Evolutionary conservation across 2,329 filamentous ascomycete genomes (phyloP).

Genomic region (Dactylellina cionopaga): DNA sequence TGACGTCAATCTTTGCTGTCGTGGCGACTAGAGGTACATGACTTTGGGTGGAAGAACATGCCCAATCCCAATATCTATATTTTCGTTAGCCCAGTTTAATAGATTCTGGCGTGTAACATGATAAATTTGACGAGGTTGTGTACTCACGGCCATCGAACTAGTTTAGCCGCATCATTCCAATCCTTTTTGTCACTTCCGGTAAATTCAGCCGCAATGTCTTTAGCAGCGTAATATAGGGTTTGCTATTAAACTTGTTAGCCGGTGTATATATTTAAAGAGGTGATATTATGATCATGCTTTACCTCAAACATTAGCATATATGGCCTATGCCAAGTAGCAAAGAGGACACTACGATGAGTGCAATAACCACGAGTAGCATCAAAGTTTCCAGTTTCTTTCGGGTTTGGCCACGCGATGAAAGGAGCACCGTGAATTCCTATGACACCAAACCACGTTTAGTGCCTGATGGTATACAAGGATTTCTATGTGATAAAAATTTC

Average conservation of each 20-base stretch:
- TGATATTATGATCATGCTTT: background rate
- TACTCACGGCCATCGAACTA: slow-evolving; percentile 54
- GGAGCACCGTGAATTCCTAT: slow-evolving; percentile 29
- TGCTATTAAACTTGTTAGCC: slow-evolving; percentile 33
- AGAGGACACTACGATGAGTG: slow-evolving; percentile 28
- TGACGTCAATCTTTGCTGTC: slow-evolving; percentile 29
- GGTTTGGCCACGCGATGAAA: slow-evolving; percentile 4
- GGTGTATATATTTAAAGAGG: background rate
- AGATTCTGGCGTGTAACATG: background rate
- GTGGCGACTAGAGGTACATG: slow-evolving; percentile 40
- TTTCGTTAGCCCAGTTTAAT: background rate
- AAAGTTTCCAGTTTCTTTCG: background rate
- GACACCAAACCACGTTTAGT: background rate
- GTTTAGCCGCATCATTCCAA: slow-evolving; percentile 49
- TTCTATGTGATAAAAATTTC: background rate
- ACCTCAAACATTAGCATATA: slow-evolving; percentile 57
- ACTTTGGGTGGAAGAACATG: slow-evolving; percentile 29
- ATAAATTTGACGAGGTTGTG: background rate
- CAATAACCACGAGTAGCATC: background rate
- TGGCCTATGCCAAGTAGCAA: slow-evolving; percentile 57
- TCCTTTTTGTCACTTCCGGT: slow-evolving; percentile 33
- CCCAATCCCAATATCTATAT: slow-evolving; percentile 55
- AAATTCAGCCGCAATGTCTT: slow-evolving; percentile 35
- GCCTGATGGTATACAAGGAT: background rate
- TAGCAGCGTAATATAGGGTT: slow-evolving; percentile 31